Evolutionary conservation across 495 filamentous ascomycete species (phyloP), one percentile per base, ranked within the genome.

Genomic region (Hyphodiscus hymeniophilus): DNA sequence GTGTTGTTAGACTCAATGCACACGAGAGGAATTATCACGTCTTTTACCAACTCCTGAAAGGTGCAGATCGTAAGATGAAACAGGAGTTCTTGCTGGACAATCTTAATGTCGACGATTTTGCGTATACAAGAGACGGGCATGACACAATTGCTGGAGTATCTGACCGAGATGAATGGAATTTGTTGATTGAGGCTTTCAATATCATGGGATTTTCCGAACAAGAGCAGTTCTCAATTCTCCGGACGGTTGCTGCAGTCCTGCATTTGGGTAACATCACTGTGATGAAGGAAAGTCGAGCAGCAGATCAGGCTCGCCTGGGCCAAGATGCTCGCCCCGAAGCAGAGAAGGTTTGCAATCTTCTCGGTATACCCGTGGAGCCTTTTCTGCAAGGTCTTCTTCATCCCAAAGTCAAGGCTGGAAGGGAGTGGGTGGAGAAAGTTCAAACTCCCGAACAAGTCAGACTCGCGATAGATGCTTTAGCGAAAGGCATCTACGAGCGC

Each of bases 381-480:
- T 99, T 99, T 57, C 69, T 92, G 7, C 86, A 87, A 55, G 89
- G 89, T 0, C 66, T 99, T 12, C 72, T 99, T 11, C 92, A 95
- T 58, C 94, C 94, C 5, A 83, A 75, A 44, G 94, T 99, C 5
- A 95, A 92, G 61, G 94, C 94, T 34, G 94, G 94, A 20, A 79
- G 87, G 30, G 94, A 99, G 68, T 96, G 89, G 91, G 94, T 99
- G 6, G 89, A 95, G 58, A 96, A 95, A 60, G 90, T 90, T 11
- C 89, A 97, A 61, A 96, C 90, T 1, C 90, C 92, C 3, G 94
- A 99, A 53, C 94, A 99, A 64, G 94, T 95, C 18, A 83, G 85
- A 26, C 76, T 95, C 17, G 76, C 85, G 7, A 78, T 99, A 24
- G 90, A 97, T 66, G 91, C 94, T 16, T 71, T 99, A 4, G 81